phyloP scores from a whole-genome alignment of 768 basidiomycete species.

The Podaxis rugospora region DNA sequence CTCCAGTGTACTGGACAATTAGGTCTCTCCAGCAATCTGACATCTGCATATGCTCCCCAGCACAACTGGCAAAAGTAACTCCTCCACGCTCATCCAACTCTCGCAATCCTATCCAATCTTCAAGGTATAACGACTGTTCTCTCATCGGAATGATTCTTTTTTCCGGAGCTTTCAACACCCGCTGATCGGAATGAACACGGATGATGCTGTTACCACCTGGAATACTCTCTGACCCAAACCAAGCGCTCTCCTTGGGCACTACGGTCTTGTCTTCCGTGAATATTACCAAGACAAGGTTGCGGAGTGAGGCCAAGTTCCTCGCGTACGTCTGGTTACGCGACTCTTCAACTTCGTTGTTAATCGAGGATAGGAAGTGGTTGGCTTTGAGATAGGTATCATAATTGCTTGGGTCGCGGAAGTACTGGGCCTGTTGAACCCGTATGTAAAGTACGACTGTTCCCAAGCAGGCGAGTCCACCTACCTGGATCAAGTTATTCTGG shows the following conservation, averaged over 20 bases:
- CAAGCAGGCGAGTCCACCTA: constrained; percentile 20
- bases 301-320: constrained; percentile 53
- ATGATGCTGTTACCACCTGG: constrained; percentile 24
- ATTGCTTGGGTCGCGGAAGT: constrained; percentile 71
- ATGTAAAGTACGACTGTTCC: not conserved
- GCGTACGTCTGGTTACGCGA: constrained; percentile 57
- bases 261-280: constrained; percentile 75
- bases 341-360: constrained; percentile 73
- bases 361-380: constrained; percentile 64
- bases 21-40: constrained; percentile 56
- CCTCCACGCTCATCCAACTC: constrained; percentile 62
- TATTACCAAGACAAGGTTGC: constrained; percentile 66
- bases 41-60: constrained; percentile 76
- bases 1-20: constrained; percentile 38
- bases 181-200: not conserved
- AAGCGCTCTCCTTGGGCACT: constrained; percentile 79
- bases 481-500: constrained; percentile 73
- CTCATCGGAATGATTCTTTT: constrained; percentile 61
- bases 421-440: constrained; percentile 60
- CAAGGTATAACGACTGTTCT: constrained; percentile 63
- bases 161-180: not conserved
- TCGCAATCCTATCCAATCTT: constrained; percentile 82
- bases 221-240: constrained; percentile 74
- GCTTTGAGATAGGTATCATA: constrained; percentile 52
- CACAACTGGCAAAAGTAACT: constrained; percentile 58